Conservation (phyloP, 805 yeast species). For the Starmerella powellii region DNA sequence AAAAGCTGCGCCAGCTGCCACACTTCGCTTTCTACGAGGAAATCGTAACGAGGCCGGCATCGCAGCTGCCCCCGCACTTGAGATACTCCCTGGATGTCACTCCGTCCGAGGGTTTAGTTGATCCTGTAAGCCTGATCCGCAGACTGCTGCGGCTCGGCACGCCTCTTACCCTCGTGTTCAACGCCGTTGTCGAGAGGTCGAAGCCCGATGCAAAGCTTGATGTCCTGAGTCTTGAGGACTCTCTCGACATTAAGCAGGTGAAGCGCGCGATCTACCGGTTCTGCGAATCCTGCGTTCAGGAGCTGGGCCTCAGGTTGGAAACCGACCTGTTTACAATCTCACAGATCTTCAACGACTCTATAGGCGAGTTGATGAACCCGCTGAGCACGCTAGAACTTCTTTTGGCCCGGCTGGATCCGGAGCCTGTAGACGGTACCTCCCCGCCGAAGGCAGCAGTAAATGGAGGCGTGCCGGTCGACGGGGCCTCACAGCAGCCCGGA, state of each 20-base stretch:
- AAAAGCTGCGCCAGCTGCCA: conserved; percentile 45
- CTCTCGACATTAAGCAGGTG: conserved; percentile 73
- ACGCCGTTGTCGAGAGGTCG: conserved; percentile 35
- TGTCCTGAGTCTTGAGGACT: conserved; percentile 50
- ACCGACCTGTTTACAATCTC: conserved; percentile 81
- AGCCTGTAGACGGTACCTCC: no score
- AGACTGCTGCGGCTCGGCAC: conserved; percentile 84
- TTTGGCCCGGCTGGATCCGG: conserved; percentile 34
- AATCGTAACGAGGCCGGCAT: conserved; percentile 36
- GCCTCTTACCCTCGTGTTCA: conserved; percentile 76
- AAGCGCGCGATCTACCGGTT: conserved; percentile 86
- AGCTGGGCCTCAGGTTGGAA: conserved; percentile 54
- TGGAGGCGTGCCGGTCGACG: no score
- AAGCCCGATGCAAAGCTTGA: conserved; percentile 25
- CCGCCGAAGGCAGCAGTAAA: no score
- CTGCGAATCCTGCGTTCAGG: conserved; percentile 69
- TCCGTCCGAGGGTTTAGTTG: conserved; percentile 46
- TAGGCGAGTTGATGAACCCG: conserved; percentile 65
- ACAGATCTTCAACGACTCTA: conserved; percentile 71
- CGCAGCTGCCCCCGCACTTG: conserved; percentile 18
- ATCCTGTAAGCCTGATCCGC: conserved; percentile 87
- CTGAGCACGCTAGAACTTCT: conserved; percentile 59
- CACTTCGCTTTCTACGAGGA: conserved; percentile 55
- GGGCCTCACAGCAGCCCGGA: no score
- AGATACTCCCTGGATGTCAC: conserved; percentile 45